Base-by-base conservation (phyloP, 208 protist genomes). In the Leishmania major region DNA sequence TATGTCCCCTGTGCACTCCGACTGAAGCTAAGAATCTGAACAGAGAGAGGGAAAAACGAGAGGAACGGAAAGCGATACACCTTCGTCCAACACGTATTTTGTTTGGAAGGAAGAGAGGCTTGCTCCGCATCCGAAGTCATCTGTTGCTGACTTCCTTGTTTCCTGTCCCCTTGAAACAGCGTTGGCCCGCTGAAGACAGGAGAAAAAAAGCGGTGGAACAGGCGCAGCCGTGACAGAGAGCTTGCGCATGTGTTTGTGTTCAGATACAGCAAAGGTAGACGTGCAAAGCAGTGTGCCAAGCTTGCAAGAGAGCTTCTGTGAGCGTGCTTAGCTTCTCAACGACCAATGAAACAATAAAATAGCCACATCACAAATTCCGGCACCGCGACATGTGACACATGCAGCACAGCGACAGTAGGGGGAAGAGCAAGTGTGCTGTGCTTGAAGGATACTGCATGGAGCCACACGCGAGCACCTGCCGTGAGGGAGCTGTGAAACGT, bases 1-100 rank as follows among this genome's bases (percentile, higher is more conserved):
- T 25, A 15, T 77, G 28, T 77, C 17, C 67, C 40, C 7, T 37
- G 57, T 22, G 17, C 3, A 25, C 22, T 51, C 66, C 37, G 49
- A 67, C 53, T 8, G 59, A 51, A 6, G 51, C 7, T 37, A 64
- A 8, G 11, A 86, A 60, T 43, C 47, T 49, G 37, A 69, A 4
- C 6, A 64, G 73, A 49, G 53, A 37, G 45, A 75, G 57, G 28
- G 37, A 75, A 74, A 49, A 78, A 81, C 25, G 67, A 45, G 62
- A 77, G 43, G 55, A 69, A 37, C 45, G 22, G 49, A 53, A 43
- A 57, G 43, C 47, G 22, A 69, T 47, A 37, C 4, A 77, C 3
- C 3, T 45, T 28, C 28, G 70, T 55, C 62, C 45, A 37, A 59
- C 25, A 78, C 49, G 83, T 78, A 69, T 73, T 71, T 83, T 83